A percentile compares a stretch with the other conserved stretches of the same genome.
These are phyloP conservation scores for Leccinum solheimii DNA, from an alignment of 1,284 basidiomycete species.

Conservation along the genomic window DNA sequence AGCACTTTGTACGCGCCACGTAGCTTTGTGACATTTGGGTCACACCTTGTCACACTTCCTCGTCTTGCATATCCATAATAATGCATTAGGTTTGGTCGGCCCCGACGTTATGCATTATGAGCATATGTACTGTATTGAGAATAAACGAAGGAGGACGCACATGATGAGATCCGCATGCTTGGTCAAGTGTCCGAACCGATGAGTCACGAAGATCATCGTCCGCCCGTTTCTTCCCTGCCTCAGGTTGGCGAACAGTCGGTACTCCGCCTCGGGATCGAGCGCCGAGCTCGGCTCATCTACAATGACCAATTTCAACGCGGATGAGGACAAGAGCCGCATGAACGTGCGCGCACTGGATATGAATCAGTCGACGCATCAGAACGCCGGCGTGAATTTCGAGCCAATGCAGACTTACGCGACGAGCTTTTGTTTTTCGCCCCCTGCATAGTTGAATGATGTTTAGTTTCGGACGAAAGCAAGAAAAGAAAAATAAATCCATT, in stretches of 20 bases:
- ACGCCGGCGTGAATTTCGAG: neutral
- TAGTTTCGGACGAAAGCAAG: neutral
- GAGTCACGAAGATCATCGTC: conserved; percentile 70
- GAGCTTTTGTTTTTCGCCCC: conserved; percentile 44
- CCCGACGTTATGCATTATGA: too few relatives aligned
- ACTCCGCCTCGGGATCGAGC: conserved; percentile 52
- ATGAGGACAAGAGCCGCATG: conserved; percentile 47
- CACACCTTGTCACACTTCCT: neutral
- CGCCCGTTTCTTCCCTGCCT: conserved; percentile 51
- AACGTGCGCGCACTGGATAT: conserved; percentile 38
- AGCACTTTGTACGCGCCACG: neutral
- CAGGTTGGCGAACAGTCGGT: conserved; percentile 52
- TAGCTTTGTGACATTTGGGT: too few relatives aligned
- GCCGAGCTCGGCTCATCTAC: conserved; percentile 58
- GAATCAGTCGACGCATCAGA: neutral
- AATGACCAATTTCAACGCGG: conserved; percentile 43
- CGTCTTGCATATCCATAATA: neutral
- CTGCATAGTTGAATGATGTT: conserved; percentile 14
- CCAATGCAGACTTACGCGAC: conserved; percentile 33
- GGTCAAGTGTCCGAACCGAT: conserved; percentile 67
- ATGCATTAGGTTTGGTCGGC: neutral
- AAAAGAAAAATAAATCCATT: neutral
- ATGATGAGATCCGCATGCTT: conserved; percentile 62
- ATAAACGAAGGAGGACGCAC: conserved; percentile 36
- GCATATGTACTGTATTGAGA: too few relatives aligned